Conservation (phyloP, 2,329 filamentous ascomycete genomes). For the Alternaria dauci region DNA sequence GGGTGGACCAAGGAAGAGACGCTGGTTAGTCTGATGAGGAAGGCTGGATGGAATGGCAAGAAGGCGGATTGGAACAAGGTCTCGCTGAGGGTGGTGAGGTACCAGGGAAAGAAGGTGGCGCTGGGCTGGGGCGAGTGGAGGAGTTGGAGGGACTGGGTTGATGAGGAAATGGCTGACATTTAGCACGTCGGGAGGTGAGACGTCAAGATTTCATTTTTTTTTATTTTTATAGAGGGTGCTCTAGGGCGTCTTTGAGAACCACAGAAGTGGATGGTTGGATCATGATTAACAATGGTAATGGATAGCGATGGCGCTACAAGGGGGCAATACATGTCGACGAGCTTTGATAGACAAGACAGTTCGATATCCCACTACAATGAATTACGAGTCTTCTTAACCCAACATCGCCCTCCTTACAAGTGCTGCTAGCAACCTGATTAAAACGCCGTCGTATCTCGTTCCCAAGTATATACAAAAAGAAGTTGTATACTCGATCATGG, state of each 20-base stretch:
- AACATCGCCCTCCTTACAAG: background rate
- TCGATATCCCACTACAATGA: background rate
- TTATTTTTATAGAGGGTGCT: too few species aligned
- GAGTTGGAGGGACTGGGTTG: conserved; percentile 79
- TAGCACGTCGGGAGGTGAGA: background rate
- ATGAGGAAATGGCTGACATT: conserved; percentile 42
- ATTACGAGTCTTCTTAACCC: background rate
- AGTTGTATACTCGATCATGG: background rate
- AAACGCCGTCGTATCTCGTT: conserved; percentile 1
- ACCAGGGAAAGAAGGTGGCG: conserved; percentile 82
- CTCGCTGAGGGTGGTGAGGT: conserved; percentile 79
- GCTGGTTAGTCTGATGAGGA: conserved; percentile 86
- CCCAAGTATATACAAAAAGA: conserved; percentile 1
- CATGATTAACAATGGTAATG: background rate
- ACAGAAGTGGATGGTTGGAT: background rate
- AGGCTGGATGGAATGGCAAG: conserved; percentile 86
- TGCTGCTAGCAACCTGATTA: background rate
- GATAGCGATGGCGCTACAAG: conserved; percentile 1
- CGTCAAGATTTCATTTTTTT: too few species aligned
- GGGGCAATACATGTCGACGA: background rate
- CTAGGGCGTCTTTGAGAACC: too few species aligned
- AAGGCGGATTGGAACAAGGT: conserved; percentile 77
- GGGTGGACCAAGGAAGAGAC: conserved; percentile 96
- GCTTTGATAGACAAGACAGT: background rate
- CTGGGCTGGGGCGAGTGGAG: conserved; percentile 77